Evolutionary conservation across 441 rosid species (phyloP), one percentile per base, ranked within the genome.

Genomic region (Erysimum cheiri): DNA sequence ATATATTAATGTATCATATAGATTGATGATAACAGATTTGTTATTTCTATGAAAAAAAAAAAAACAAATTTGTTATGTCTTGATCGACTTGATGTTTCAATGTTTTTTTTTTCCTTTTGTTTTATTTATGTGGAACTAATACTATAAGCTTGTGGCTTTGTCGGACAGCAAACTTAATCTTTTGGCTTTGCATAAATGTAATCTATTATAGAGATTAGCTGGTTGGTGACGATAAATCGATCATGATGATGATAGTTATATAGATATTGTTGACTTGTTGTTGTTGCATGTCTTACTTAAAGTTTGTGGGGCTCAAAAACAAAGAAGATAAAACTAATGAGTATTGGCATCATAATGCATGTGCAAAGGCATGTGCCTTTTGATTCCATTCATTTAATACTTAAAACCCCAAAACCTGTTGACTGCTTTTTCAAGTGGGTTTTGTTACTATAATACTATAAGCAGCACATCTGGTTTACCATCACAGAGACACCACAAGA

Each of bases 311-410:
- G 72, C 58, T 64, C 63, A 59, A 70, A 61, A 50, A 56, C 39
- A 26, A 48, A 29, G 12, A 69, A 63, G 53, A 54, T 53, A 53
- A 32, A 58, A 50, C 48, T 32, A 49, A 32, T 8, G 57, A 52
- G 12, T 61, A 22, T 35, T 50, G 44, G 75, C 58, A 70, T 64
- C 69, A 53, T 76, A 41, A 63, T 70, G 69, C 80, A 76, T 76
- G 79, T 76, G 79, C 72, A 64, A 76, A 64, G 71, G 43, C 79
- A 70, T 75, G 76, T 76, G 75, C 52, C 79, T 58, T 64, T 57
- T 58, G 71, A 70, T 70, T 63, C 70, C 52, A 41, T 15, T 70
- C 67, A 58, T 57, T 64, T 49, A 57, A 41, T 58, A 64, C 79
- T 48, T 19, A 6, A 60, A 48, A 31, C 48, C 65, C 49, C 69